These are phyloP conservation scores for Spathaspora sp. DNA, from an alignment of 1,139 yeast genomes.

Conservation along the genomic window DNA sequence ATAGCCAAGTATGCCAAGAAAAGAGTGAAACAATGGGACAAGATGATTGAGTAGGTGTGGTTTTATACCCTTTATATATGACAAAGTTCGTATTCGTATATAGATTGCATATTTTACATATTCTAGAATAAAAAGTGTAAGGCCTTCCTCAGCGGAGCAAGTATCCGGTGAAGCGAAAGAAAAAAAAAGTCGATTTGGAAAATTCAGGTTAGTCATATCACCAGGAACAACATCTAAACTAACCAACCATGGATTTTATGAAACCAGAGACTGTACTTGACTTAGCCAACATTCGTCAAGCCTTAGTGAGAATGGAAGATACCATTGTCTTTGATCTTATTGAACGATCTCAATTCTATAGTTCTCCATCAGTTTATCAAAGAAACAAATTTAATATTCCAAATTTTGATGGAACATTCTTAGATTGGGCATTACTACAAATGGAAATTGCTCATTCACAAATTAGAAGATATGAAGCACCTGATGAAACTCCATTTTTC, in stretches of 20 bases:
- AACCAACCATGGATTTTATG: conserved; percentile 75
- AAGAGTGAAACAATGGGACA: conserved; percentile 23
- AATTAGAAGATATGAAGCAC: conserved; percentile 87
- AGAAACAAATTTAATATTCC: conserved; percentile 59
- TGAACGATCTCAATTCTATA: conserved; percentile 86
- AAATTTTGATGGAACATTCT: conserved; percentile 73
- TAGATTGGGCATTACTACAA: conserved; percentile 82
- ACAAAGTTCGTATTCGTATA: too few species aligned
- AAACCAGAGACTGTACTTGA: conserved; percentile 82
- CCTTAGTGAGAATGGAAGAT: conserved; percentile 92
- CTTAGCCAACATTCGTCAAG: conserved; percentile 77
- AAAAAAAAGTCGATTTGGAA: conserved; percentile 5
- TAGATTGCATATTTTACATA: too few species aligned
- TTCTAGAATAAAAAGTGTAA: too few species aligned
- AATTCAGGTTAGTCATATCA: not conserved
- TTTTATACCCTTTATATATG: not conserved
- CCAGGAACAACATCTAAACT: not conserved
- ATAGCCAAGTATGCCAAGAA: conserved; percentile 34
- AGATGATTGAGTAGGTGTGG: not conserved
- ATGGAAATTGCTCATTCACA: conserved; percentile 80
- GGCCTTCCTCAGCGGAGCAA: too few species aligned
- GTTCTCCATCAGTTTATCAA: conserved; percentile 74
- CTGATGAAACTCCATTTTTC: conserved; percentile 93
- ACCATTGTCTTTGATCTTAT: conserved; percentile 89
- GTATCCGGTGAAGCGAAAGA: too few species aligned